Conservation (phyloP, 2,329 filamentous ascomycete genomes). For the Fusarium irregulare region DNA sequence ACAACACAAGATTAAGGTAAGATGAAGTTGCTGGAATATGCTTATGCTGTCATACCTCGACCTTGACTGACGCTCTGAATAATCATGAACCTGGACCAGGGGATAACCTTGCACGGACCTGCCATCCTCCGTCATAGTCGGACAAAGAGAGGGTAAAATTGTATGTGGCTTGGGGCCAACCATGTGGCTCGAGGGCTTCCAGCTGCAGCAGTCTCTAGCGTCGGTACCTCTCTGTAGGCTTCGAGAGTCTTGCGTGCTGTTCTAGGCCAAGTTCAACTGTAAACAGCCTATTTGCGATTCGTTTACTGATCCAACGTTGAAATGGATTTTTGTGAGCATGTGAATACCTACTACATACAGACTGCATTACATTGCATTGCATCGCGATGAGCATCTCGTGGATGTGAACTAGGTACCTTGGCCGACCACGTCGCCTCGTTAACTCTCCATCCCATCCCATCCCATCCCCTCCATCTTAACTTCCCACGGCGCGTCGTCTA, state of each 20-base stretch:
- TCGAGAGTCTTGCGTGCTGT: constrained; percentile 19
- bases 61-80: constrained; percentile 11
- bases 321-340: background rate
- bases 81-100: constrained; percentile 6
- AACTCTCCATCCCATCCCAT: background rate
- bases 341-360: background rate
- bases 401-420: background rate
- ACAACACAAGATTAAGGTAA: background rate
- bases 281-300: constrained; percentile 17
- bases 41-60: constrained; percentile 35
- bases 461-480: background rate
- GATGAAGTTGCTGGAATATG: constrained; percentile 5
- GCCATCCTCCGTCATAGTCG: constrained; percentile 25
- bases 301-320: background rate
- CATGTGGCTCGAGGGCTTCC: constrained; percentile 31
- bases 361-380: background rate
- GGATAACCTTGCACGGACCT: constrained; percentile 23
- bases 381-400: constrained; percentile 4
- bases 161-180: constrained; percentile 12
- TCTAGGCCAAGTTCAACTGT: constrained; percentile 15
- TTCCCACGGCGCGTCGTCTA: background rate
- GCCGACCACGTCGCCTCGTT: background rate
- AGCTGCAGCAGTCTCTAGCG: background rate
- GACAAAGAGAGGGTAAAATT: constrained; percentile 12
- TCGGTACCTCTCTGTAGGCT: background rate